Evolutionary conservation across 495 filamentous ascomycete species (phyloP).

Genomic region (Saxophila tyrrhenica): DNA sequence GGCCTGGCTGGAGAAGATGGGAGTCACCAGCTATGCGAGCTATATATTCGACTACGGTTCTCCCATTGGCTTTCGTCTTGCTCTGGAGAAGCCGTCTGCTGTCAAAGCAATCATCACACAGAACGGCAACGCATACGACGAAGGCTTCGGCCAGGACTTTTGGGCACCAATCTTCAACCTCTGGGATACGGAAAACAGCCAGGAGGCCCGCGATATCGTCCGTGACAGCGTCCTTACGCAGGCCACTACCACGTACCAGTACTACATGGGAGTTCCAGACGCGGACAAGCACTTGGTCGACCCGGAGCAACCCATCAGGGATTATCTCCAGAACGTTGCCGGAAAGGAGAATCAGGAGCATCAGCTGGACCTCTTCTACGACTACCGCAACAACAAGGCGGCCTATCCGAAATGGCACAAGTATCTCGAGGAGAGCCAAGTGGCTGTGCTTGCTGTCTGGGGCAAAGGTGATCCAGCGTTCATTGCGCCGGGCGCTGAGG

Average conservation of each 20-base stretch:
- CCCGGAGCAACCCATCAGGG: constrained; percentile 41
- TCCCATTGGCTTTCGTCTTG: constrained; percentile 44
- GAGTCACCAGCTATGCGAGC: constrained; percentile 39
- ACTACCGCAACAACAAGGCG: constrained; percentile 44
- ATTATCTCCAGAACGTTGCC: constrained; percentile 25
- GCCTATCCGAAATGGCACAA: constrained; percentile 49
- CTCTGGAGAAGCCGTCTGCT: constrained; percentile 37
- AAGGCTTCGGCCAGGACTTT: constrained; percentile 44
- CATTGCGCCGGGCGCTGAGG: constrained; percentile 46
- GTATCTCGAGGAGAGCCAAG: constrained; percentile 42
- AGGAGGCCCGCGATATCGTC: constrained; percentile 32
- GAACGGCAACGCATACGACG: constrained; percentile 55
- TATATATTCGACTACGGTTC: constrained; percentile 63
- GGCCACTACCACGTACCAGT: constrained; percentile 44
- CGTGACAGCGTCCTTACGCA: constrained; percentile 32
- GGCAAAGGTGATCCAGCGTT: constrained; percentile 52
- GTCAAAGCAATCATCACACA: constrained; percentile 47
- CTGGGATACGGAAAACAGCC: constrained; percentile 34
- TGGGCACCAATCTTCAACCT: constrained; percentile 40
- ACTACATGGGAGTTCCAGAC: constrained; percentile 35
- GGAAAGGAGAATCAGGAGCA: constrained; percentile 42
- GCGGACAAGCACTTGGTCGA: constrained; percentile 29
- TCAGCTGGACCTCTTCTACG: constrained; percentile 49
- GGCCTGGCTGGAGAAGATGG: constrained; percentile 38
- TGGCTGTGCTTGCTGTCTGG: constrained; percentile 51